Conservation (phyloP, 2,329 filamentous ascomycete species). For the Alternaria metachromatica region DNA sequence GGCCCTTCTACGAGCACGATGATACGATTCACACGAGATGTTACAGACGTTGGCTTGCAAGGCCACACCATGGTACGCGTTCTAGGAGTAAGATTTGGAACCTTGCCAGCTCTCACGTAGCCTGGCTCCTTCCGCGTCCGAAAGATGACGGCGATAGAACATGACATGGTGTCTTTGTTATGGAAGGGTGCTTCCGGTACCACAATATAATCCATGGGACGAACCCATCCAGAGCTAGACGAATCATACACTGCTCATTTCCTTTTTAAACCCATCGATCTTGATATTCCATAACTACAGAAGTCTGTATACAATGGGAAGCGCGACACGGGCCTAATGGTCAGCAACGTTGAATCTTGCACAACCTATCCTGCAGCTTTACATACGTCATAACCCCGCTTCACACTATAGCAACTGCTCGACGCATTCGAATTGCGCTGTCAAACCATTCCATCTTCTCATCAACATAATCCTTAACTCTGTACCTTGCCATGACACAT, state of each 20-base stretch:
- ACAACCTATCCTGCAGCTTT: background rate
- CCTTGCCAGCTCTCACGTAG: background rate
- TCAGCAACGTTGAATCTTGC: background rate
- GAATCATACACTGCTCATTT: background rate
- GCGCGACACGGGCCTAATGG: background rate
- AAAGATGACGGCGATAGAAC: background rate
- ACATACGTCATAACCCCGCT: constrained; percentile 1
- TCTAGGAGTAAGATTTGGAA: background rate
- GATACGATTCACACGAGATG: background rate
- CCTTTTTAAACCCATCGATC: background rate
- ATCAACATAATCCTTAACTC: background rate
- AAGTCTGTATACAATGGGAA: background rate
- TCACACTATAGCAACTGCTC: background rate
- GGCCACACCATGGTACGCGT: background rate
- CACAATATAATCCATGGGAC: background rate
- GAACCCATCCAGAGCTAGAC: background rate
- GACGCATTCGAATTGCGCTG: background rate
- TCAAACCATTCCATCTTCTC: background rate
- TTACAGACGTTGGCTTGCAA: background rate
- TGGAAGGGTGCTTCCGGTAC: background rate
- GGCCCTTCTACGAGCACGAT: background rate
- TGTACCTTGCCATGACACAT: constrained; percentile 18
- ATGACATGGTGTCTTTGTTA: background rate
- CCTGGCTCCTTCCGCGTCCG: background rate
- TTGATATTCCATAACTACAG: background rate